These are phyloP conservation scores for Ustilago sp. DNA, from an alignment of 1,284 basidiomycete genomes.

Conservation along the genomic window DNA sequence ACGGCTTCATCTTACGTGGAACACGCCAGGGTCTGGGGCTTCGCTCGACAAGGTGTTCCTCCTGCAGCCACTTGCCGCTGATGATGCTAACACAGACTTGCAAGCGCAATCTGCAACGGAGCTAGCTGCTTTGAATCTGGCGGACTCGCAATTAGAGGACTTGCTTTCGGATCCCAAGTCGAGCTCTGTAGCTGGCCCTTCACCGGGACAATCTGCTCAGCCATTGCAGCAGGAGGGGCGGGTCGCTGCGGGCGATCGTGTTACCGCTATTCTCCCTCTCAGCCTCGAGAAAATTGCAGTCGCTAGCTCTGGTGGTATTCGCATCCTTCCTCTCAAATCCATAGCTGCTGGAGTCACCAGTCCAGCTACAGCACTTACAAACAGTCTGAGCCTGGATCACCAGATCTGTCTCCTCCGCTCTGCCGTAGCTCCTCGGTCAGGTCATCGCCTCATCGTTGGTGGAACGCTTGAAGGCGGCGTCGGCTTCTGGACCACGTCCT, in stretches of 20 bases:
- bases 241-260: neutral
- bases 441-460: slow-evolving; percentile 47
- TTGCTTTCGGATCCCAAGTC: slow-evolving; percentile 14
- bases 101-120: slow-evolving; percentile 2
- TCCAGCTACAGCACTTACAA: neutral
- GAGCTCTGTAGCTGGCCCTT: neutral
- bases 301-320: slow-evolving; percentile 25
- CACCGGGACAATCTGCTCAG: neutral
- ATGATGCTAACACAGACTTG: neutral
- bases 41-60: slow-evolving; percentile 32
- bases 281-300: slow-evolving; percentile 44
- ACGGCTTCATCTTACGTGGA: slow-evolving; percentile 30
- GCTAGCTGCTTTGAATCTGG: slow-evolving; percentile 24
- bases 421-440: slow-evolving; percentile 41
- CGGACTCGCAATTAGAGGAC: slow-evolving; percentile 8
- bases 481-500: slow-evolving; percentile 67
- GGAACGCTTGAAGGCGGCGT: slow-evolving; percentile 58
- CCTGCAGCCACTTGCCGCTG: slow-evolving; percentile 6
- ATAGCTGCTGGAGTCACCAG: slow-evolving; percentile 12
- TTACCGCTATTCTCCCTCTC: slow-evolving; percentile 40
- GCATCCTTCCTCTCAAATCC: slow-evolving; percentile 15
- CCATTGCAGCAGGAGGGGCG: too few species aligned
- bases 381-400: slow-evolving; percentile 23
- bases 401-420: slow-evolving; percentile 42
- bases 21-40: slow-evolving; percentile 24